Evolutionary conservation across 2,329 filamentous ascomycete genomes (phyloP).

Genomic region (Epichloe sylvatica): DNA sequence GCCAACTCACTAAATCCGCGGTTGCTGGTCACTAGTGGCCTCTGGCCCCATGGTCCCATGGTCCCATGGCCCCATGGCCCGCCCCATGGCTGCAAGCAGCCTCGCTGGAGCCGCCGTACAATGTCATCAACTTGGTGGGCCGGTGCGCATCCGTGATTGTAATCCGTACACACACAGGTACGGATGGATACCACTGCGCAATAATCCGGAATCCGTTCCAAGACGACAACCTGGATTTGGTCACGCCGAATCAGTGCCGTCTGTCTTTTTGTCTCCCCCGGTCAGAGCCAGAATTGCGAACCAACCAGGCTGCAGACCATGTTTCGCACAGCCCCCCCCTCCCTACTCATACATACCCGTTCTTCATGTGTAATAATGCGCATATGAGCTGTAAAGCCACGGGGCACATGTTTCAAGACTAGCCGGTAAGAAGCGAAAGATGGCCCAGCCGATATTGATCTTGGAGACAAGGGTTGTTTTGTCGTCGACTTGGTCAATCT

Average conservation of each 20-base stretch:
- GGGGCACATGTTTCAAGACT: neutral
- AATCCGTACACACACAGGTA: too few species aligned
- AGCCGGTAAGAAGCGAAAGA: neutral
- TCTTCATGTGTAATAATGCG: neutral
- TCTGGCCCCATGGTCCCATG: neutral
- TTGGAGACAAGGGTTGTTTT: neutral
- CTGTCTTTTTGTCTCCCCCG: too few species aligned
- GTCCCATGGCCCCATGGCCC: neutral
- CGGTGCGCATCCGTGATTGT: too few species aligned
- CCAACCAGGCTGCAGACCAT: too few species aligned
- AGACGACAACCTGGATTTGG: neutral
- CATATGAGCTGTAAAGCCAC: neutral
- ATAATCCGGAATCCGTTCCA: neutral
- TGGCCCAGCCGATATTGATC: neutral
- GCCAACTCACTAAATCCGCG: too few species aligned
- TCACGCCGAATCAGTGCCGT: too few species aligned
- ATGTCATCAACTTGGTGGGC: too few species aligned
- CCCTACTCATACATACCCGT: too few species aligned
- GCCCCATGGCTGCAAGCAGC: conserved; percentile 7
- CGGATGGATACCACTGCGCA: neutral
- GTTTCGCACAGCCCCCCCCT: too few species aligned
- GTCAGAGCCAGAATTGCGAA: neutral
- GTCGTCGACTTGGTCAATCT: neutral
- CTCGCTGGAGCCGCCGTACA: conserved; percentile 4
- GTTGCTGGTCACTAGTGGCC: too few species aligned